Evolutionary conservation across 768 basidiomycete species (phyloP).

Genomic region (Baorangia bicolor): DNA sequence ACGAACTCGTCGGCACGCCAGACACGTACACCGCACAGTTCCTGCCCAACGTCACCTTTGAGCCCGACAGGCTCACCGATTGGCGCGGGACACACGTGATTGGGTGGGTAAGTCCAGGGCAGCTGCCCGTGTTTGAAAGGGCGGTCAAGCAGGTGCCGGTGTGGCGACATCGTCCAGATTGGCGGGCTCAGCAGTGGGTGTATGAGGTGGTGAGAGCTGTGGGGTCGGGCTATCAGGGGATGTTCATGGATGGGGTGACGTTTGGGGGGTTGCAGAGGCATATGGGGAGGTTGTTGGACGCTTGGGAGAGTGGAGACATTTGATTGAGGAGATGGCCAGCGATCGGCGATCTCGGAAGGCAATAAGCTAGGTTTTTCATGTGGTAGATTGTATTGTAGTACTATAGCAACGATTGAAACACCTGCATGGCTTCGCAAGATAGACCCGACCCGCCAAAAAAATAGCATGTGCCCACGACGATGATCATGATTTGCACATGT

Average conservation of each 20-base stretch:
- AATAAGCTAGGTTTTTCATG: background rate
- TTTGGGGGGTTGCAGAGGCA: conserved; percentile 20
- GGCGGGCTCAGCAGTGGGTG: conserved; percentile 31
- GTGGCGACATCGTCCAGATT: conserved; percentile 17
- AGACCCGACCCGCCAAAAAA: background rate
- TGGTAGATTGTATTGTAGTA: background rate
- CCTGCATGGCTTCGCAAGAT: background rate
- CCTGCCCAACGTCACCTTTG: background rate
- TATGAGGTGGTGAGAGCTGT: conserved; percentile 19
- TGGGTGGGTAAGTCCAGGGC: conserved; percentile 18
- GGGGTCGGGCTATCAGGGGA: background rate
- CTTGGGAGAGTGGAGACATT: conserved; percentile 32
- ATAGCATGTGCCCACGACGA: background rate
- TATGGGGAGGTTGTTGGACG: conserved; percentile 29
- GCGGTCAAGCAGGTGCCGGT: conserved; percentile 14
- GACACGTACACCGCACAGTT: conserved; percentile 27
- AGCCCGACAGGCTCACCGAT: conserved; percentile 9
- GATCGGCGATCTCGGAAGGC: conserved; percentile 1
- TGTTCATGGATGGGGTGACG: conserved; percentile 14
- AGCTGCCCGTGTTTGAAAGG: conserved; percentile 17
- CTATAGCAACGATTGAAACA: conserved; percentile 27
- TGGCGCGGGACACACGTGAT: conserved; percentile 30
- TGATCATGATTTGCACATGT: conserved; percentile 15
- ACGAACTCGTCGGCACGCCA: conserved; percentile 26
- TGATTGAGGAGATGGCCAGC: background rate